Evolutionary conservation across 495 filamentous ascomycete genomes (phyloP).

Genomic region (Tuber borchii): DNA sequence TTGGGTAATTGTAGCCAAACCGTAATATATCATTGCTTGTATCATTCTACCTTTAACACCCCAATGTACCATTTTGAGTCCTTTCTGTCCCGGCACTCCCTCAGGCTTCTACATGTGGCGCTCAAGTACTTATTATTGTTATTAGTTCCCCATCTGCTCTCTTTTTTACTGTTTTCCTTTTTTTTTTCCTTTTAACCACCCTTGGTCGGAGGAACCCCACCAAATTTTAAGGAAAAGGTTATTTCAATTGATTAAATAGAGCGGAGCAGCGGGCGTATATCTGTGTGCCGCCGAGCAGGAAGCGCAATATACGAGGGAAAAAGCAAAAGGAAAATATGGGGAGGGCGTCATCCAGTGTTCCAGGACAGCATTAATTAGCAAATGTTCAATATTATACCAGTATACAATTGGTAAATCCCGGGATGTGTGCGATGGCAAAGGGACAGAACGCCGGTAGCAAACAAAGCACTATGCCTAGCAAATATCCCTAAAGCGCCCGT

Average conservation of each 20-base stretch:
- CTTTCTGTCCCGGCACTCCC: background rate
- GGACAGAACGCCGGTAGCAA: background rate
- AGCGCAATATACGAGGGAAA: background rate
- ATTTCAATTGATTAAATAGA: background rate
- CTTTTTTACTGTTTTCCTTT: background rate
- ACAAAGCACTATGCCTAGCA: background rate
- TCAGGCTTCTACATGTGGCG: background rate
- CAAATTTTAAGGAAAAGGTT: background rate
- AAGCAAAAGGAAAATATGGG: background rate
- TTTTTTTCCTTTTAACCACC: background rate
- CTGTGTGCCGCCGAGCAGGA: background rate
- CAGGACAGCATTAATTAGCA: background rate
- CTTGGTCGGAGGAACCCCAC: background rate
- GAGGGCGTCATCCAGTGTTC: background rate
- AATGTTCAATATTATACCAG: background rate
- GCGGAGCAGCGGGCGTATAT: background rate
- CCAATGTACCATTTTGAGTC: background rate
- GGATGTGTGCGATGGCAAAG: background rate
- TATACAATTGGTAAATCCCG: background rate
- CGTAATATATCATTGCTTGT: background rate
- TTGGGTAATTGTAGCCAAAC: background rate
- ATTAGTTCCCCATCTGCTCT: background rate
- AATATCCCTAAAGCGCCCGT: background rate
- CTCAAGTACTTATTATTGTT: background rate
- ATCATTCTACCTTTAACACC: background rate